Evolutionary conservation across 2,329 filamentous ascomycete species (phyloP).

Genomic region (Sporothrix brunneoviolacea): DNA sequence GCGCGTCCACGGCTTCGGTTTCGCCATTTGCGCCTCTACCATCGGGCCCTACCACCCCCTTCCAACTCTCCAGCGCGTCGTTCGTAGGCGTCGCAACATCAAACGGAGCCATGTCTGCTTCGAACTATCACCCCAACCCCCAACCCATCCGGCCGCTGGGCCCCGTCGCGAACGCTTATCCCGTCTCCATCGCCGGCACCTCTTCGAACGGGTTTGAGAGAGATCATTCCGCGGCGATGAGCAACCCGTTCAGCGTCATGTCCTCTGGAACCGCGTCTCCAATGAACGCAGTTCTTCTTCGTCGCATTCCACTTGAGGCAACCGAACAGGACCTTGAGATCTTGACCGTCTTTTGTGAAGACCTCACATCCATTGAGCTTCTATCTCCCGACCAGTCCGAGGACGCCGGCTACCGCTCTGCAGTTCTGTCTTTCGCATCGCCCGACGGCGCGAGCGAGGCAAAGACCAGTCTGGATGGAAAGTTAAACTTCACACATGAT

Average conservation of each 20-base stretch:
- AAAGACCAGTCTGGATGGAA: conserved; percentile 52
- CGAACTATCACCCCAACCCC: conserved; percentile 35
- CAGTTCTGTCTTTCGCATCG: conserved; percentile 47
- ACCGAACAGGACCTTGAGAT: conserved; percentile 47
- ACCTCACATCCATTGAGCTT: conserved; percentile 45
- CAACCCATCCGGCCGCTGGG: conserved; percentile 32
- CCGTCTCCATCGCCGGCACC: conserved; percentile 25
- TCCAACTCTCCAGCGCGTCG: neutral
- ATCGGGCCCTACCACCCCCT: too few relatives aligned
- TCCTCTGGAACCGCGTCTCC: conserved; percentile 31
- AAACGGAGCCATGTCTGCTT: conserved; percentile 38
- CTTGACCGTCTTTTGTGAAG: conserved; percentile 55
- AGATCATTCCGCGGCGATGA: too few relatives aligned
- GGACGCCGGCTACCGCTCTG: conserved; percentile 45
- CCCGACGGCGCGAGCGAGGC: conserved; percentile 48
- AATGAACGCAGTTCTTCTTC: conserved; percentile 42
- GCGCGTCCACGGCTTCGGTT: too few relatives aligned
- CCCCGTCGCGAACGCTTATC: conserved; percentile 27
- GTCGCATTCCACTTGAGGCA: conserved; percentile 47
- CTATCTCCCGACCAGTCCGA: conserved; percentile 42
- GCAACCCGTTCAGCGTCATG: conserved; percentile 36
- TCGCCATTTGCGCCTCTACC: too few relatives aligned
- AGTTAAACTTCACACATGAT: conserved; percentile 43
- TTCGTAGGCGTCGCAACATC: conserved; percentile 22
- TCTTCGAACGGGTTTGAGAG: conserved; percentile 32